Base-by-base conservation (phyloP, 2,329 filamentous ascomycete genomes). In the Xylaria sp. region DNA sequence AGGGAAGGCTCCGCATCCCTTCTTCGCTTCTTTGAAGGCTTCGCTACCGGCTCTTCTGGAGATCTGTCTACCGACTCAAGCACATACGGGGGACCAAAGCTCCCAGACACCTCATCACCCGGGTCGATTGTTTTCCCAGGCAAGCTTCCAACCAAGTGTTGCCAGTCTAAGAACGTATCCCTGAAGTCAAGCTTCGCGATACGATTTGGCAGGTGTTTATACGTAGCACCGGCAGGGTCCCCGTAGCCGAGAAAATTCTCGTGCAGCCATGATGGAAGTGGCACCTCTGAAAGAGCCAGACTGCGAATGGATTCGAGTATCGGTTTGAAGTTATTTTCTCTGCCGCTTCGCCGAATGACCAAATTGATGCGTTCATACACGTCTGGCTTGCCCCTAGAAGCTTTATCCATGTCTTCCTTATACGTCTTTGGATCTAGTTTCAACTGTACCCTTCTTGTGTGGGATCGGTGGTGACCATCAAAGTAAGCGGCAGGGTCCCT, bases 171-270 rank as follows among this genome's bases (percentile, higher is more conserved):
- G 70, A 99, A 97, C 0, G 94, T 97, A 69, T 99, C 95, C 50
- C 92, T 83, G 69, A 92, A 97, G 71, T 99, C 92, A 48, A 99
- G 78, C 50, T 83, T 90, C 65, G 86, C 85, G 59, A 96, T 79
- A 54, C 87, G 83, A 69, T 91, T 94, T 1, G 89, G 76, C 16
- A 99, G 76, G 46, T 91, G 87, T 59, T 90, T 91, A 74, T 96
- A 96, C 19, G 86, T 89, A 29, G 94, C 94, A 54, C 90, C 88
- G 24, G 91, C 84, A 53, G 94, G 93, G 71, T 99, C 92, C 43
- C 94, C 94, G 70, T 96, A 97, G 2, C 94, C 94, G n/a, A 99
- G 78, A 71, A 97, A 99, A 8, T 97, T 93, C 63, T 97, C 94
- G 66, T 96, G 91, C 40, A 99, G 79, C 94, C 94, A 99, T 2